Evolutionary conservation across 2,329 filamentous ascomycete species (phyloP).

Genomic region (Colletotrichum falcatum): DNA sequence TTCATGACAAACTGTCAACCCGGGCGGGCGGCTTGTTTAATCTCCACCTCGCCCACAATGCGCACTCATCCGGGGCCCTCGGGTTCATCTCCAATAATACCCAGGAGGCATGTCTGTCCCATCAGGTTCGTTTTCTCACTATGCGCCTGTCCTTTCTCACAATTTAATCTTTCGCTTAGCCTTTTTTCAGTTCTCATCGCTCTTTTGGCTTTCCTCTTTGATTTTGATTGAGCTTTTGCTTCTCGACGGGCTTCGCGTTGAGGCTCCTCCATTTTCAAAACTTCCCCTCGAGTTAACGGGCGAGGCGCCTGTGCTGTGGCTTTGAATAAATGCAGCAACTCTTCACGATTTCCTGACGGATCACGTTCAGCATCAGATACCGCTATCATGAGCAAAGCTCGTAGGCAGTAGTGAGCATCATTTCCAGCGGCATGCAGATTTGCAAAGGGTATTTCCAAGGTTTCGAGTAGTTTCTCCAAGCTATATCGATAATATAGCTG

Average conservation of each 20-base stretch:
- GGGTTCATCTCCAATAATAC: not conserved
- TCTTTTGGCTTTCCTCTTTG: slow-evolving; percentile 10
- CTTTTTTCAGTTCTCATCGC: slow-evolving; percentile 3
- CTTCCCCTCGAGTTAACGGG: slow-evolving; percentile 19
- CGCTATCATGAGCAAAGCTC: slow-evolving; percentile 34
- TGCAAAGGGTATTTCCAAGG: too few relatives aligned
- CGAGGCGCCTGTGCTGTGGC: slow-evolving; percentile 19
- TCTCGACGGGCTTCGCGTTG: slow-evolving; percentile 7
- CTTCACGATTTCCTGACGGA: not conserved
- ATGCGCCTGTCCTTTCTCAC: slow-evolving; percentile 1
- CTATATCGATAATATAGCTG: too few relatives aligned
- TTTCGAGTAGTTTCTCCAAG: too few relatives aligned
- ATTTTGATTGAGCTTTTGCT: slow-evolving; percentile 7
- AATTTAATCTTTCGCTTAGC: slow-evolving; percentile 8
- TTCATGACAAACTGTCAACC: not conserved
- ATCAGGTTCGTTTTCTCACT: not conserved
- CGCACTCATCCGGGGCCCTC: slow-evolving; percentile 8
- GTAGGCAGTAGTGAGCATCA: too few relatives aligned
- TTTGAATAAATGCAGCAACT: slow-evolving; percentile 1
- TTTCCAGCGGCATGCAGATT: too few relatives aligned
- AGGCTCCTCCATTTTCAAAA: not conserved
- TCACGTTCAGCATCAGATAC: slow-evolving; percentile 23
- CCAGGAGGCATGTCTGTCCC: not conserved
- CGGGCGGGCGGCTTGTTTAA: too few relatives aligned
- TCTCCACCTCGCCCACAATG: not conserved